Conservation (phyloP, 345 rosid genomes). For the Tarenaya hassleriana region DNA sequence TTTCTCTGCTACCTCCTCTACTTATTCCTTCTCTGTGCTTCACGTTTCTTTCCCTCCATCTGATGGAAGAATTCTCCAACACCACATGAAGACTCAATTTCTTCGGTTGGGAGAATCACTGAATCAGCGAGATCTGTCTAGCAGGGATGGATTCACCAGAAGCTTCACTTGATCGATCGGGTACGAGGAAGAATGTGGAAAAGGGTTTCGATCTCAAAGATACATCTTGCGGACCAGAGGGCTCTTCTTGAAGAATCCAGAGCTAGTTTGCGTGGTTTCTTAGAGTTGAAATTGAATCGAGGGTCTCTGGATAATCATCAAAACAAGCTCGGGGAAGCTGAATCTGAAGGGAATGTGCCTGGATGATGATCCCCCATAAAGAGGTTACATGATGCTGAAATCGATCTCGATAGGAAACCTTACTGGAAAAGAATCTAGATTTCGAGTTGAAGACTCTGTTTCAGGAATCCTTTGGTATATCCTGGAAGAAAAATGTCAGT, state of each 20-base stretch:
- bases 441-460: slow-evolving; percentile 12
- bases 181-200: slow-evolving; percentile 34
- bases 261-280: too few species aligned
- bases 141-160: slow-evolving; percentile 44
- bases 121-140: slow-evolving; percentile 20
- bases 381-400: slow-evolving; percentile 3
- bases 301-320: slow-evolving; percentile 16
- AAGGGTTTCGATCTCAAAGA: slow-evolving; percentile 25
- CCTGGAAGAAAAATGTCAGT: too few species aligned
- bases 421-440: not conserved
- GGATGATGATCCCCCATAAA: not conserved
- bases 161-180: slow-evolving; percentile 35
- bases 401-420: not conserved
- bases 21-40: too few species aligned
- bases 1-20: too few species aligned
- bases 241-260: not conserved
- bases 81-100: too few species aligned
- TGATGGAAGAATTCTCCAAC: too few species aligned
- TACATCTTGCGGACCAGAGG: slow-evolving; percentile 7
- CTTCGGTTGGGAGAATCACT: slow-evolving; percentile 15
- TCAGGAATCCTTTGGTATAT: too few species aligned
- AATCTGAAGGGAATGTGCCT: slow-evolving; percentile 10
- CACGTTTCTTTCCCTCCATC: too few species aligned
- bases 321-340: not conserved
- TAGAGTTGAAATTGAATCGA: slow-evolving; percentile 17